These are phyloP conservation scores for Penicillium lagena DNA, from an alignment of 495 filamentous ascomycete species.

Conservation along the genomic window DNA sequence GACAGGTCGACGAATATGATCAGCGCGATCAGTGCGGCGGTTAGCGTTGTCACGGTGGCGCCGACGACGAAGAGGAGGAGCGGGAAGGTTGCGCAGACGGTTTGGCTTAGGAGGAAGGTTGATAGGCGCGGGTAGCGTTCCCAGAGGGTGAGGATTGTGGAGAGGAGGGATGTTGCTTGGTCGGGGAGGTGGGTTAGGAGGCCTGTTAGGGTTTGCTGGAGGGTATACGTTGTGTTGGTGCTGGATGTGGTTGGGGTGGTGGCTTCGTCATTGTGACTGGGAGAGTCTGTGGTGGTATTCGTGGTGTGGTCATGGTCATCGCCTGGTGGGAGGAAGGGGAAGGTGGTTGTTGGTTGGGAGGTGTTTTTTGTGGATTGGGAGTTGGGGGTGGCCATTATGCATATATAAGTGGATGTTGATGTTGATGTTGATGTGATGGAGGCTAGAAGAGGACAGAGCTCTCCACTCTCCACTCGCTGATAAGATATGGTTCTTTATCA, in stretches of 20 bases:
- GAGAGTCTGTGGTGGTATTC: background rate
- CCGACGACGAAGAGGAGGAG: slow-evolving; percentile 54
- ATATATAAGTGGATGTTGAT: background rate
- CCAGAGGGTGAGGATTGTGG: slow-evolving; percentile 1
- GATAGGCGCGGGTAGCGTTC: slow-evolving; percentile 11
- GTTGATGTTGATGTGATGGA: background rate
- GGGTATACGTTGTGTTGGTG: background rate
- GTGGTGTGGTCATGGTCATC: background rate
- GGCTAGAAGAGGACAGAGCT: background rate
- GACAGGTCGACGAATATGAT: slow-evolving; percentile 56
- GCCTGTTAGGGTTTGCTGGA: background rate
- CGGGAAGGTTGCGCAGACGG: slow-evolving; percentile 51
- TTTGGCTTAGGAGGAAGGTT: slow-evolving; percentile 49
- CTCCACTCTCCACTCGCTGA: too few species aligned
- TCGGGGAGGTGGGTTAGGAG: background rate
- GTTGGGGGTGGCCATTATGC: background rate
- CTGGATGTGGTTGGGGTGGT: background rate
- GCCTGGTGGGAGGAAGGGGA: background rate
- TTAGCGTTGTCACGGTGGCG: background rate
- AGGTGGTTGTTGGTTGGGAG: background rate
- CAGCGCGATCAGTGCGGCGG: slow-evolving; percentile 43
- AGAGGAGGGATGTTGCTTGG: background rate
- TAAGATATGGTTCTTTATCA: too few species aligned
- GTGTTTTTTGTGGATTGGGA: background rate
- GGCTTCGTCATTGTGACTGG: background rate